phyloP scores from a whole-genome alignment of 441 rosid genomes.

The Cnidoscolus chayamansa region DNA sequence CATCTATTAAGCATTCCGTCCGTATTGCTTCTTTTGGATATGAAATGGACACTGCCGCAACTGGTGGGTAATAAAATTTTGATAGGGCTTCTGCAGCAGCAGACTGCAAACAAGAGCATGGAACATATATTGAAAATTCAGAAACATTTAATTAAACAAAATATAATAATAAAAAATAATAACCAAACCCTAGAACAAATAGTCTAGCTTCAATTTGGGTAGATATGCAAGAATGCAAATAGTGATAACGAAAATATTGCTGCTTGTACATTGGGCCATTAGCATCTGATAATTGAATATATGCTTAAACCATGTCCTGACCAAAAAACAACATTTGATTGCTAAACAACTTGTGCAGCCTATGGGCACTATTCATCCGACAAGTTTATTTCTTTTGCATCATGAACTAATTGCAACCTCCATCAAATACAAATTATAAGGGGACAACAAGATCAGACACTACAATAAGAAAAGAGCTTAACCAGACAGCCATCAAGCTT shows the following conservation, averaged over 20 bases:
- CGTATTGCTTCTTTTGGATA: conserved; percentile 87
- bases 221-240: not conserved
- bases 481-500: conserved; percentile 6
- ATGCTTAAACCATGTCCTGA: not conserved
- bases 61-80: conserved; percentile 88
- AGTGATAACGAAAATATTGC: not conserved
- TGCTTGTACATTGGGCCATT: not conserved
- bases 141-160: not conserved
- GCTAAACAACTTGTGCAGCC: not conserved
- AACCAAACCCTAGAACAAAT: not conserved
- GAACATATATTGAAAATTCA: not conserved
- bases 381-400: not conserved
- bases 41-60: conserved; percentile 86
- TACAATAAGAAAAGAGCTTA: conserved; percentile 6
- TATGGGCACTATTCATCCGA: not conserved
- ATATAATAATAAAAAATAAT: not conserved
- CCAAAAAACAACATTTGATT: not conserved
- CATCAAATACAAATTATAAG: not conserved
- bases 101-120: conserved; percentile 38
- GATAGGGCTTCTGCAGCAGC: conserved; percentile 79
- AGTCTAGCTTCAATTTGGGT: not conserved
- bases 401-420: not conserved
- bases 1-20: conserved; percentile 67
- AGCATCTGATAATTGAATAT: not conserved
- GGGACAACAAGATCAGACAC: not conserved